These are phyloP conservation scores for Pseudoscleropodium purum DNA, from an alignment of 225 moss, liverwort and hornwort genomes.

Conservation along the genomic window DNA sequence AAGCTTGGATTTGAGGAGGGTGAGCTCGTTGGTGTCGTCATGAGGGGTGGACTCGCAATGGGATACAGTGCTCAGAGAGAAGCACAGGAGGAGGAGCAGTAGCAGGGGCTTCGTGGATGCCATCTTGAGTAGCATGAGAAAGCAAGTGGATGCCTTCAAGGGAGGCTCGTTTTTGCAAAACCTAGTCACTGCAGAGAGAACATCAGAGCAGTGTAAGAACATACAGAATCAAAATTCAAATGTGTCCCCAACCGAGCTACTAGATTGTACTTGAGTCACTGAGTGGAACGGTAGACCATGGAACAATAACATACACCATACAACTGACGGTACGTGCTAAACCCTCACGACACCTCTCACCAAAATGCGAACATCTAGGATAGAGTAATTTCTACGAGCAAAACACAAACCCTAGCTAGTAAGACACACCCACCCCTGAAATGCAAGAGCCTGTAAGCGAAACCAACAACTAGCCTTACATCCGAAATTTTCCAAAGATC, in stretches of 20 bases:
- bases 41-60: neutral
- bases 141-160: neutral
- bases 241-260: neutral
- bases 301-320: neutral
- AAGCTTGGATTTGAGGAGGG: slow-evolving; percentile 17
- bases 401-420: neutral
- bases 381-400: neutral
- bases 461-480: neutral
- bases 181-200: neutral
- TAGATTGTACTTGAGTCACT: neutral
- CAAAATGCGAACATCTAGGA: neutral
- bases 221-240: neutral
- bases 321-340: neutral
- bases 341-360: neutral
- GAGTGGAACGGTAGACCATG: neutral
- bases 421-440: neutral
- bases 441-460: no score
- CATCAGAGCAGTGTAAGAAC: neutral
- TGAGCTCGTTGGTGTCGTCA: slow-evolving; percentile 5
- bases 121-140: neutral
- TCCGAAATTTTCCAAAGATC: neutral
- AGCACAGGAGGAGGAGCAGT: neutral
- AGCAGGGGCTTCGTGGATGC: neutral
- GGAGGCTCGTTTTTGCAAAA: neutral
- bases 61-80: neutral